Evolutionary conservation across 768 basidiomycete species (phyloP), one percentile per base, ranked within the genome.

Genomic region (Neoboletus magnificus): DNA sequence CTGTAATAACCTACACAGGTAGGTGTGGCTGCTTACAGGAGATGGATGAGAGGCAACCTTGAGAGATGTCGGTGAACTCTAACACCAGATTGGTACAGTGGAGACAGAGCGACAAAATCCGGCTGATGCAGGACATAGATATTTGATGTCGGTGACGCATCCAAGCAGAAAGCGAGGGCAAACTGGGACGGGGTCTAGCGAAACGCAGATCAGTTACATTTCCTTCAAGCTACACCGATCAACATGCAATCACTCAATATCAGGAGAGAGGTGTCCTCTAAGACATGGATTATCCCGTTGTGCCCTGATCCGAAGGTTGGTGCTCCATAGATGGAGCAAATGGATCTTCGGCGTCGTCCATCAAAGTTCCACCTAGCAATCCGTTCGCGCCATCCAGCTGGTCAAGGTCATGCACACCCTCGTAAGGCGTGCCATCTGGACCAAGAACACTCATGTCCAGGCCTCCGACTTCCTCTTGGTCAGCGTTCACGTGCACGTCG

Each of bases 381-480:
- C 72, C 75, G 61, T 86, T 82, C 32, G 70, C 68, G 2, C 66
- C 58, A 41, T 82, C 81, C 55, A 90, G 67, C 63, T 87, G 84
- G 15, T 79, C 76, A 40, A 89, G 69, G 59, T 82, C 80, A 55
- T 79, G 79, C 16, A 70, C 71, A 33, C 65, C 69, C 58, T 85
- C 86, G 43, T 84, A 78, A 10, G 76, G 73, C 50, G 85, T 71
- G 5, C 82, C 85, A 66, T 88, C 87, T 4, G 87, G 82, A 15
- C 80, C 87, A 35, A 91, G 77, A 23, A 72, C 74, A 18, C 82
- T 76, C 65, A 91, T 83, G 57, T 87, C 85, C 69, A 91, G 69
- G 49, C 76, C 79, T 48, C 81, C 79, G 16, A 74, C 77, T 42
- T 66, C 68, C 20, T 72, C 72, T 48, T 62, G 56, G 40, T 69